Percentiles rank a stretch among this genome's conserved stretches.
phyloP scores from a whole-genome alignment of 1,284 basidiomycete genomes.

The Hortiboletus rubellus region DNA sequence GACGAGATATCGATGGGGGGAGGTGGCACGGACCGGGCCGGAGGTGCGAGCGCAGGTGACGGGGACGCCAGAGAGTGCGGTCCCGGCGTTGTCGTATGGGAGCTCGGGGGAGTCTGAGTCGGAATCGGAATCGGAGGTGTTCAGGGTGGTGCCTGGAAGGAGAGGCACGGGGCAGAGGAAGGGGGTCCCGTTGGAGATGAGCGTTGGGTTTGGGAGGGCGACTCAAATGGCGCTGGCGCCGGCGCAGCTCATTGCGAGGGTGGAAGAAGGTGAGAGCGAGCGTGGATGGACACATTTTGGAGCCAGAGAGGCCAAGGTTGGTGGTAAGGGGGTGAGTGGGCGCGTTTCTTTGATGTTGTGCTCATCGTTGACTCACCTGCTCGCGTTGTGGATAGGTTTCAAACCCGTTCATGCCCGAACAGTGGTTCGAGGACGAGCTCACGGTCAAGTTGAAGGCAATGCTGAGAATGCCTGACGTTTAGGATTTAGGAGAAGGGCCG shows the following conservation, averaged over 20 bases:
- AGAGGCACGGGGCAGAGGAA: neutral
- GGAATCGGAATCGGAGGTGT: slow-evolving; percentile 7
- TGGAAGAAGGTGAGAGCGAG: neutral
- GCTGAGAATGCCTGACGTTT: slow-evolving; percentile 1
- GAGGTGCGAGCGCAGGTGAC: neutral
- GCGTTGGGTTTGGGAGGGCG: slow-evolving; percentile 3
- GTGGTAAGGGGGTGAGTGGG: slow-evolving; percentile 4
- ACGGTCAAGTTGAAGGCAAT: neutral
- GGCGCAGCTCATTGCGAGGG: neutral
- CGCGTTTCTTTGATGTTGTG: neutral
- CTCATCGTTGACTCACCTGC: neutral
- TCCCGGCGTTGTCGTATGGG: slow-evolving; percentile 12
- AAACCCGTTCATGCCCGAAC: neutral
- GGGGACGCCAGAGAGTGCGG: neutral
- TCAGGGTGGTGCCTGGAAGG: neutral
- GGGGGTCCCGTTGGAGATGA: slow-evolving; percentile 3
- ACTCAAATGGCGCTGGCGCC: slow-evolving; percentile 2
- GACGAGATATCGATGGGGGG: neutral
- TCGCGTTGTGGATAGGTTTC: neutral
- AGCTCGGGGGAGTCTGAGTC: slow-evolving; percentile 16
- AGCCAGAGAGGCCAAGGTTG: neutral
- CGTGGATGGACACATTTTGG: neutral
- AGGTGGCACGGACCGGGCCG: neutral
- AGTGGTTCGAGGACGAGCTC: slow-evolving; percentile 17
- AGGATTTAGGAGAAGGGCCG: neutral